Percentiles rank a stretch among this genome's conserved stretches.
Evolutionary conservation across 768 basidiomycete species (phyloP).

Genomic region (Leccinum disarticulatum): DNA sequence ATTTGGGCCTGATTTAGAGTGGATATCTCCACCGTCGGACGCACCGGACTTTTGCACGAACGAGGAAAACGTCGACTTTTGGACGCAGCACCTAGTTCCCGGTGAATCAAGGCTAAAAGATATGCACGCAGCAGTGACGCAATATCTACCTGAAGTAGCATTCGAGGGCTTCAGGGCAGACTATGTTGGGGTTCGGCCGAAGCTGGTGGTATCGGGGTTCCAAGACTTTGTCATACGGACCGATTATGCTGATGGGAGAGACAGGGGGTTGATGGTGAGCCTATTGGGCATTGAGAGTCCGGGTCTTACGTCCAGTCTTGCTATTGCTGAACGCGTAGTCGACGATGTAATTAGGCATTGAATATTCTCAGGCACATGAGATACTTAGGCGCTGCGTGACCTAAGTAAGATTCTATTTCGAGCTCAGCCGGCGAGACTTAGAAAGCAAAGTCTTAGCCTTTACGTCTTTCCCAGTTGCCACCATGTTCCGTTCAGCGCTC

Average conservation of each 20-base stretch:
- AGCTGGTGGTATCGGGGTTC: slow-evolving; percentile 81
- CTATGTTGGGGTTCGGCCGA: slow-evolving; percentile 86
- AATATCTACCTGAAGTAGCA: slow-evolving; percentile 67
- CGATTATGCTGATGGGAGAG: slow-evolving; percentile 52
- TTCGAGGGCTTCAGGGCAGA: slow-evolving; percentile 70
- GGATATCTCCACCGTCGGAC: slow-evolving; percentile 58
- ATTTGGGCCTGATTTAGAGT: slow-evolving; percentile 93
- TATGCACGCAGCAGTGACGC: slow-evolving; percentile 72
- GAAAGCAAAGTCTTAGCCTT: slow-evolving; percentile 4
- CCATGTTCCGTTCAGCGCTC: slow-evolving; percentile 71
- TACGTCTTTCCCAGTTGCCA: slow-evolving; percentile 34
- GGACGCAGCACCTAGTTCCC: slow-evolving; percentile 65
- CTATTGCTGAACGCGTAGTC: slow-evolving; percentile 82
- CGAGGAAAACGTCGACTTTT: slow-evolving; percentile 67
- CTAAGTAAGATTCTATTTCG: slow-evolving; percentile 10
- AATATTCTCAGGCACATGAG: too few relatives aligned
- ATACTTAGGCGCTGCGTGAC: background rate
- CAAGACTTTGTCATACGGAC: slow-evolving; percentile 78
- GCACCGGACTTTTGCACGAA: slow-evolving; percentile 29
- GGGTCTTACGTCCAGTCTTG: slow-evolving; percentile 84
- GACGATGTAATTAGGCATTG: slow-evolving; percentile 43
- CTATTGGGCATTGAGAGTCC: slow-evolving; percentile 91
- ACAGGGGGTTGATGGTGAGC: slow-evolving; percentile 60
- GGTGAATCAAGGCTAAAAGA: slow-evolving; percentile 57
- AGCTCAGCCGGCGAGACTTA: slow-evolving; percentile 21